Evolutionary conservation across 495 filamentous ascomycete species (phyloP).

Genomic region (Umbilicaria muhlenbergii): DNA sequence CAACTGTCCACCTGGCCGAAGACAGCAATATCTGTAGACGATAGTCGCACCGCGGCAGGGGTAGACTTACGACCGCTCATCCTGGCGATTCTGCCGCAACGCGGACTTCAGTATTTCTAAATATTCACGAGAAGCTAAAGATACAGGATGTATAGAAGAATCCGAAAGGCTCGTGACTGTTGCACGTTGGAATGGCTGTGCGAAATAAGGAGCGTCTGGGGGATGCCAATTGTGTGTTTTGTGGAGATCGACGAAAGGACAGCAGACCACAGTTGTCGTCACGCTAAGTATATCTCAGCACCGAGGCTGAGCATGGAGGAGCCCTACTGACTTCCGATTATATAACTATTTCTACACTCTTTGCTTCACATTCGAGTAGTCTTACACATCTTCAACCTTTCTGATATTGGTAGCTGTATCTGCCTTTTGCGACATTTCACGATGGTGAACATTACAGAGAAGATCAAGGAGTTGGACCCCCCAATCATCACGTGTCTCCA

Average conservation of each 20-base stretch:
- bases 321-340: no score
- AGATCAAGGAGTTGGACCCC: constrained; percentile 83
- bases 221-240: background rate
- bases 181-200: background rate
- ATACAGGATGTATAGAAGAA: background rate
- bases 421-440: constrained; percentile 20
- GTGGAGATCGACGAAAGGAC: background rate
- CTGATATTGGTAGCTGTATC: no score
- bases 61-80: constrained; percentile 42
- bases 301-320: no score
- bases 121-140: no score
- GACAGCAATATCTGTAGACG: background rate
- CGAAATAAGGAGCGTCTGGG: background rate
- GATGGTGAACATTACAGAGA: constrained; percentile 99
- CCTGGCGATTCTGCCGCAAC: constrained; percentile 22
- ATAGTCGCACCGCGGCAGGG: background rate
- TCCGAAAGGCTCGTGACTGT: background rate
- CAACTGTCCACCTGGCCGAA: background rate
- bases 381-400: no score
- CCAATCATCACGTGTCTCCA: constrained; percentile 6
- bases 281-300: no score
- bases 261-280: background rate
- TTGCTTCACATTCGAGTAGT: no score
- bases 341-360: no score
- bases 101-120: constrained; percentile 10